These are phyloP conservation scores for Ceratobasidium papillatum DNA, from an alignment of 1,284 basidiomycete species.

Conservation along the genomic window DNA sequence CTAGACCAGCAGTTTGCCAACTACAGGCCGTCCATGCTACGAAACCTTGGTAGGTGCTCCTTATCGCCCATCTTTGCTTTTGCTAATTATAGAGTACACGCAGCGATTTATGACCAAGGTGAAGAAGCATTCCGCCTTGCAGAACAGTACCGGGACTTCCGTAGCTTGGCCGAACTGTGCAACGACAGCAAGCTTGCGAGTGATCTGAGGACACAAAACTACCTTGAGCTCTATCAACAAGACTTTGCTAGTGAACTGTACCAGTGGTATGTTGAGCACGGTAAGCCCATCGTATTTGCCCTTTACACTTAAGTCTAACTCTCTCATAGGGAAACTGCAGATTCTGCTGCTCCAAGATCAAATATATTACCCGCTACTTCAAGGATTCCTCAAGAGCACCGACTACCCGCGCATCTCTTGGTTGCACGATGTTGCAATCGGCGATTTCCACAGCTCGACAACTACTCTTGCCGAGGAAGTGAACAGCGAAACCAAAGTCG, in stretches of 20 bases:
- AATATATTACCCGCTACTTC: slow-evolving; percentile 69
- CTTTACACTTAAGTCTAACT: slow-evolving; percentile 7
- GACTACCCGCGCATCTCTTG: slow-evolving; percentile 79
- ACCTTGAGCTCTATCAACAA: slow-evolving; percentile 83
- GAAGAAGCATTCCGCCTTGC: slow-evolving; percentile 81
- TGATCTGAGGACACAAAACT: slow-evolving; percentile 69
- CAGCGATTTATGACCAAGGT: slow-evolving; percentile 73
- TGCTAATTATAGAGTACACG: slow-evolving; percentile 10
- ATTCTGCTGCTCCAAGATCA: slow-evolving; percentile 79
- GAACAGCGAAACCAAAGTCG: slow-evolving; percentile 64
- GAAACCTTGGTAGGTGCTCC: slow-evolving; percentile 72
- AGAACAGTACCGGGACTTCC: slow-evolving; percentile 86
- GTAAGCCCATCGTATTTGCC: slow-evolving; percentile 52
- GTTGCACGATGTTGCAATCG: slow-evolving; percentile 87
- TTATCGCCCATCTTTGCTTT: not conserved
- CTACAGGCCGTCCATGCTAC: slow-evolving; percentile 75
- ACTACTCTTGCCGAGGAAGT: slow-evolving; percentile 71
- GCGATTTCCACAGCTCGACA: slow-evolving; percentile 72
- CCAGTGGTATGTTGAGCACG: slow-evolving; percentile 84
- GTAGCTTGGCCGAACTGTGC: slow-evolving; percentile 82
- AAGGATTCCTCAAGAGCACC: slow-evolving; percentile 74
- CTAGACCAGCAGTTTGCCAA: slow-evolving; percentile 71
- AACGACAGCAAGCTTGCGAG: slow-evolving; percentile 68
- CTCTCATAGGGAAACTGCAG: slow-evolving; percentile 70
- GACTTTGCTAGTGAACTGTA: slow-evolving; percentile 90